Base-by-base conservation (phyloP, 768 basidiomycete genomes). In the Naganishia randhawae region DNA sequence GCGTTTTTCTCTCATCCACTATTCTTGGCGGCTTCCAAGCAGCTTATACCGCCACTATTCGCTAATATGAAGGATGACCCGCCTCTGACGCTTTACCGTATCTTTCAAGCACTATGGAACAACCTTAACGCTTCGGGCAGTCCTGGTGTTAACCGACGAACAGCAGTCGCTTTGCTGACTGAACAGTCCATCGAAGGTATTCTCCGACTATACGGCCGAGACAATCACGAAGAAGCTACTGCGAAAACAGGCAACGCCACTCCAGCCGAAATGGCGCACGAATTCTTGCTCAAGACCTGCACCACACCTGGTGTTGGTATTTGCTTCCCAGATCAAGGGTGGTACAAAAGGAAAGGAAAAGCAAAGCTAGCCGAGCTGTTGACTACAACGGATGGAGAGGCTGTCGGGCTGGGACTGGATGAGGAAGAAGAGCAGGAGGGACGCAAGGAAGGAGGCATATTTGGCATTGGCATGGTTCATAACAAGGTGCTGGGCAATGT, bases 251-350 rank as follows among this genome's bases (percentile, higher is more conserved):
- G 88, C 70, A 73, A 77, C 77, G 78, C 1, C 82, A 86, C 51
- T 78, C 88, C 87, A 11, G 91, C 89, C 1, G 88, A 94, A 71
- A 83, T 95, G 3, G 87, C 85, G 0, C 90, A 92, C 69, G 91
- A 93, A 73, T 97, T 96, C 78, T 81, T 96, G 13, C 84, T 94
- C 31, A 89, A 88, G 1, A 86, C 92, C 33, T 90, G 89, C 73
- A 89, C 90, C 0, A 86, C 85, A 29, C 89, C 91, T 0, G 92
- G 93, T 0, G 80, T 83, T 14, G 93, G 93, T 0, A 83, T 96
- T 16, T 97, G 93, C 74, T 96, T 95, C 81, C 86, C 82, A 62
- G 91, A 94, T 73, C 84, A 85, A 9, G 93, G 93, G 2, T 97
- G 93, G 93, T 97, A 96, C 73, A 86, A 86, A 3, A 86, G 90